Evolutionary conservation across 805 yeast species (phyloP), one percentile per base, ranked within the genome.

Genomic region (Isabelozyma gotoi): DNA sequence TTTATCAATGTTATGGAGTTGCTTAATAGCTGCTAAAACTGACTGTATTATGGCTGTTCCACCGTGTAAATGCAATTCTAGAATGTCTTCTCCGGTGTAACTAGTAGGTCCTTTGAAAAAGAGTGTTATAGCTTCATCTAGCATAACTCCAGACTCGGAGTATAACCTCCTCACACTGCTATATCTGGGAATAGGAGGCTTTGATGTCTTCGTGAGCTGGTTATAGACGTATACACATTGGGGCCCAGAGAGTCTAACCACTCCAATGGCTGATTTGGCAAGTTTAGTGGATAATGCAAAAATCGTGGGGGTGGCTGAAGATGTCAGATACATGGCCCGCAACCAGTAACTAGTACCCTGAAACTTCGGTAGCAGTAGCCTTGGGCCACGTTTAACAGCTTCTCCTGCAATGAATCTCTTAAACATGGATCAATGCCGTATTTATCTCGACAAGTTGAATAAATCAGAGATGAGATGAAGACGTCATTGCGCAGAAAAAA

Each of bases 41-140:
- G 89, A 76, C 38, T 74, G 71, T 2, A 88, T 78, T 1, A 92
- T 88, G 0, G 98, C 97, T 10, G 77, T 81, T 3, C 98, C 97
- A 3, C 99, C 99, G 62, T 94, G 99, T 2, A 88, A 63, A 57
- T 94, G 97, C n/a, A 94, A 60, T 56, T 94, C 99, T 7, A 91
- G 68, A 19, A 85, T 53, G 53, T 92, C 97, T 60, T 94, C 98
- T 1, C 99, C 99, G 0, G 98, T 94, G 56, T 84, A 94, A 0
- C 96, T 84, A 11, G 74, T 68, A 0, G 97, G 97, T 2, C 76
- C 77, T 14, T 78, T 61, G 63, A 92, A 91, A 55, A 67, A 84
- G 1, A 90, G 55, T 0, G 84, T 70, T 15, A 94, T 62, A 0
- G 97, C 88, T 47, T 88, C 85, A 63, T 94, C 99, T 7, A 94